These are phyloP conservation scores for Botrytis paeoniae DNA, from an alignment of 2,329 filamentous ascomycete species.

Conservation along the genomic window DNA sequence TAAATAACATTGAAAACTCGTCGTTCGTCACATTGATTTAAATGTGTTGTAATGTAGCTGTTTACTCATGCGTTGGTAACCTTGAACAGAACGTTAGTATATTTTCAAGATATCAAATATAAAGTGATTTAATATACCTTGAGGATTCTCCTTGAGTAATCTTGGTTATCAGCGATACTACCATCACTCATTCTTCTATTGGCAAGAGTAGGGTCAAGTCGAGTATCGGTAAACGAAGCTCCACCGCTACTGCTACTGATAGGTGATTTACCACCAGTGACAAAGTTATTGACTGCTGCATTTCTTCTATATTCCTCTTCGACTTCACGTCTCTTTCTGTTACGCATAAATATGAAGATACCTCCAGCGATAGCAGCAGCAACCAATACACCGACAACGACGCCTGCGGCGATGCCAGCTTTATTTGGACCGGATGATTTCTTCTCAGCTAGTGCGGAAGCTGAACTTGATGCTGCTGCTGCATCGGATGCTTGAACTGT, in stretches of 20 bases:
- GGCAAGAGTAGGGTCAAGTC: constrained; percentile 77
- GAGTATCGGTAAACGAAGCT: constrained; percentile 73
- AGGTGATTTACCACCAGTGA: constrained; percentile 61
- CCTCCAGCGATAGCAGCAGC: constrained; percentile 65
- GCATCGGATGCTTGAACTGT: constrained; percentile 32
- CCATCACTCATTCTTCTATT: constrained; percentile 85
- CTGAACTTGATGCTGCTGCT: constrained; percentile 16
- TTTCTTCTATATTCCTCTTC: constrained; percentile 84
- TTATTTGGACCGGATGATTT: constrained; percentile 41
- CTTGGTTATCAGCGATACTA: constrained; percentile 94
- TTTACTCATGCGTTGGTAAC: constrained; percentile 58
- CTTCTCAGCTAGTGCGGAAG: constrained; percentile 8
- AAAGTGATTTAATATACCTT: constrained; percentile 60
- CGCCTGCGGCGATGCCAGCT: constrained; percentile 82
- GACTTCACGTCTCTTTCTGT: constrained; percentile 70
- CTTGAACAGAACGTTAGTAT: constrained; percentile 40
- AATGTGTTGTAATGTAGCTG: constrained; percentile 11
- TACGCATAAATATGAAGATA: constrained; percentile 70
- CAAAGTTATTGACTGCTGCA: constrained; percentile 74
- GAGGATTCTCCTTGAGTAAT: constrained; percentile 93
- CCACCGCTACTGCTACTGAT: constrained; percentile 50
- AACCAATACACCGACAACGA: constrained; percentile 77
- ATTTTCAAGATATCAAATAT: constrained; percentile 21
- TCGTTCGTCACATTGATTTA: constrained; percentile 41
- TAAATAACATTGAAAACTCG: constrained; percentile 33